Evolutionary conservation across 2,329 filamentous ascomycete genomes (phyloP).

Genomic region (Aphanocladium album): DNA sequence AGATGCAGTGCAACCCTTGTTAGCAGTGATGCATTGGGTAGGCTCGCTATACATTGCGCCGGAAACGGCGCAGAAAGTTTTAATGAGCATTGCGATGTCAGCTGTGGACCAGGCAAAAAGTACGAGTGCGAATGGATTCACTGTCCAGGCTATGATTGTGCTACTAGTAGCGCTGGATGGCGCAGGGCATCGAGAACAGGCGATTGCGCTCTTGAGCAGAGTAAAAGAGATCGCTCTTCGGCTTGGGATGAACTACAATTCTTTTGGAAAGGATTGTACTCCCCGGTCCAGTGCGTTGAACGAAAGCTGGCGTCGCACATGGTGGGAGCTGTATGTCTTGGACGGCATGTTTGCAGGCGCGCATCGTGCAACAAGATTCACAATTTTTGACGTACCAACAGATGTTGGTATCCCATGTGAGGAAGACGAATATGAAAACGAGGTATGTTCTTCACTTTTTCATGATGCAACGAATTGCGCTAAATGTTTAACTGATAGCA

Average conservation of each 20-base stretch:
- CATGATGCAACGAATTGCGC: too few species aligned
- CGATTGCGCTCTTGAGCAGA: background rate
- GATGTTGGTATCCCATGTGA: conserved; percentile 6
- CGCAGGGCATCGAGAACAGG: background rate
- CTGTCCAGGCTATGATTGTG: conserved; percentile 4
- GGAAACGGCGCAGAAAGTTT: background rate
- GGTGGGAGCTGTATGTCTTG: conserved; percentile 70
- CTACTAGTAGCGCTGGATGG: conserved; percentile 2
- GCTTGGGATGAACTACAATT: conserved; percentile 34
- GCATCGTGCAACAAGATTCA: background rate
- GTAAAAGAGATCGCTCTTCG: background rate
- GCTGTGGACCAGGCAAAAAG: background rate
- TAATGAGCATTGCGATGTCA: background rate
- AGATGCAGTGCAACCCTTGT: background rate
- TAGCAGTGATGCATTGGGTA: conserved; percentile 8
- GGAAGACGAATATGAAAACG: conserved; percentile 1
- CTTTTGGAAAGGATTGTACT: too few species aligned
- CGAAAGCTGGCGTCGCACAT: conserved; percentile 73
- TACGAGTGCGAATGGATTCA: background rate
- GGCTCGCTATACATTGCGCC: conserved; percentile 1
- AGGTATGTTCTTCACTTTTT: background rate
- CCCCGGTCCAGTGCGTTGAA: conserved; percentile 44
- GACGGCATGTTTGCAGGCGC: conserved; percentile 69
- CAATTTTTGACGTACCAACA: background rate
- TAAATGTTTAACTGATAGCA: background rate